These are phyloP conservation scores for Tetradesmus obliquus DNA, from an alignment of 139 green algal genomes.

Conservation along the genomic window DNA sequence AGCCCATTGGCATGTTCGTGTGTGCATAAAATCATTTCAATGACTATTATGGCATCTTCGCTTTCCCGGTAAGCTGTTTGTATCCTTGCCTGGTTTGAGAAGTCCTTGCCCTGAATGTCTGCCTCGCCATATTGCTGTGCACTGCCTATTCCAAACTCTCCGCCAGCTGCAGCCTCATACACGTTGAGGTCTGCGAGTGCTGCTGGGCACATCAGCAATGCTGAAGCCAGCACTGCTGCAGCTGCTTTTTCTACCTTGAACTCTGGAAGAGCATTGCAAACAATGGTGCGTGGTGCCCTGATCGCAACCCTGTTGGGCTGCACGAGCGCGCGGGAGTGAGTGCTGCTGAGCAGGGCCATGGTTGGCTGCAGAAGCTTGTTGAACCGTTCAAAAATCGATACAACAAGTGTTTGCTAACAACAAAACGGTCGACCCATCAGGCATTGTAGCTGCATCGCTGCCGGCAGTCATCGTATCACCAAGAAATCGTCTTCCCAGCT, in stretches of 20 bases:
- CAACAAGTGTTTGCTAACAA: too few relatives aligned
- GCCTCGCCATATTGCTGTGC: constrained; percentile 84
- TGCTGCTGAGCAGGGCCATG: constrained; percentile 8
- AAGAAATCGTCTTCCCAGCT: not conserved
- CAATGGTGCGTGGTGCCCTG: not conserved
- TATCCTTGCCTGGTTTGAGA: constrained; percentile 62
- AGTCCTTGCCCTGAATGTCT: constrained; percentile 73
- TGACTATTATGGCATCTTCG: not conserved
- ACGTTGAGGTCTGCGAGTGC: constrained; percentile 35
- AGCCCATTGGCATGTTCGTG: not conserved
- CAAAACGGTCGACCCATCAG: too few relatives aligned
- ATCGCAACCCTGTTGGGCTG: constrained; percentile 2
- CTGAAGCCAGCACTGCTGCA: constrained; percentile 9
- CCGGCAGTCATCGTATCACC: not conserved
- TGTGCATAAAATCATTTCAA: not conserved
- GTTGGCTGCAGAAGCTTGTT: not conserved
- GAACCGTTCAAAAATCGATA: not conserved
- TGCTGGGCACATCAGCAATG: constrained; percentile 4
- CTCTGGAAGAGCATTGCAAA: not conserved
- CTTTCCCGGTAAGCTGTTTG: not conserved
- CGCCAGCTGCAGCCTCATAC: constrained; percentile 57
- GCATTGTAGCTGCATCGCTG: not conserved
- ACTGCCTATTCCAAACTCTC: constrained; percentile 84
- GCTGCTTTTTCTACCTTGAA: not conserved
- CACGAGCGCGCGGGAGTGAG: not conserved